phyloP scores from a whole-genome alignment of 768 basidiomycete species.

The Rubroboletus satanas region DNA sequence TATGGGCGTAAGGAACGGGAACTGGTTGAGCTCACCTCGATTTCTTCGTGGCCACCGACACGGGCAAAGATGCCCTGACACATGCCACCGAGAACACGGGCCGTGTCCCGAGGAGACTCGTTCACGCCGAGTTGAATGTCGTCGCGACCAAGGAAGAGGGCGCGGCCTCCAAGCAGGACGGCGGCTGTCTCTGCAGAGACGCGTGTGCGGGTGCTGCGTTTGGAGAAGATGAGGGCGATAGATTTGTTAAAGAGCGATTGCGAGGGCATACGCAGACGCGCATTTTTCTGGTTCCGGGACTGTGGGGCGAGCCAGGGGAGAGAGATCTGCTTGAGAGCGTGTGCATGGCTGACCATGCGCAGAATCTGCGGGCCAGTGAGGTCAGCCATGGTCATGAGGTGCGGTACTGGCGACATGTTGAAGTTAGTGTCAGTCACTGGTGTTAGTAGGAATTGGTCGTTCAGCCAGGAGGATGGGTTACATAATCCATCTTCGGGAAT shows the following conservation, averaged over 20 bases:
- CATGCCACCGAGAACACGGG: conserved; percentile 90
- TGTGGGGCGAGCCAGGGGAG: conserved; percentile 66
- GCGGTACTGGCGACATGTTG: conserved; percentile 44
- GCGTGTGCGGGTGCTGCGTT: conserved; percentile 90
- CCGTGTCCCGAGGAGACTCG: conserved; percentile 80
- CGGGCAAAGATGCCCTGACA: conserved; percentile 96
- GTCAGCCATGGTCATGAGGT: conserved; percentile 88
- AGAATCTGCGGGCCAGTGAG: conserved; percentile 71
- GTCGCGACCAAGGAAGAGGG: conserved; percentile 82
- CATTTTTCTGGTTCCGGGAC: conserved; percentile 24
- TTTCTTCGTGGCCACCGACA: conserved; percentile 87
- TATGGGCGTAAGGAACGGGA: background rate
- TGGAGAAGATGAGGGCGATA: conserved; percentile 87
- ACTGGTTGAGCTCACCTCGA: conserved; percentile 63
- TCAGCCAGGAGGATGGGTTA: background rate
- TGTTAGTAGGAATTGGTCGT: background rate
- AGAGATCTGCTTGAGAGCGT: conserved; percentile 57
- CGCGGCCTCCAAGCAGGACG: conserved; percentile 75
- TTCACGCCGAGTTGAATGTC: conserved; percentile 98
- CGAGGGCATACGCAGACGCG: conserved; percentile 54
- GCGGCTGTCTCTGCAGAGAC: conserved; percentile 83
- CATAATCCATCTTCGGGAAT: conserved; percentile 5
- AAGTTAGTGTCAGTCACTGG: too few relatives aligned
- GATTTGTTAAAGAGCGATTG: conserved; percentile 80
- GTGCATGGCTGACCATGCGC: conserved; percentile 60